Conservation (phyloP, 139 green algal genomes). For the Coelastrella sp. region DNA sequence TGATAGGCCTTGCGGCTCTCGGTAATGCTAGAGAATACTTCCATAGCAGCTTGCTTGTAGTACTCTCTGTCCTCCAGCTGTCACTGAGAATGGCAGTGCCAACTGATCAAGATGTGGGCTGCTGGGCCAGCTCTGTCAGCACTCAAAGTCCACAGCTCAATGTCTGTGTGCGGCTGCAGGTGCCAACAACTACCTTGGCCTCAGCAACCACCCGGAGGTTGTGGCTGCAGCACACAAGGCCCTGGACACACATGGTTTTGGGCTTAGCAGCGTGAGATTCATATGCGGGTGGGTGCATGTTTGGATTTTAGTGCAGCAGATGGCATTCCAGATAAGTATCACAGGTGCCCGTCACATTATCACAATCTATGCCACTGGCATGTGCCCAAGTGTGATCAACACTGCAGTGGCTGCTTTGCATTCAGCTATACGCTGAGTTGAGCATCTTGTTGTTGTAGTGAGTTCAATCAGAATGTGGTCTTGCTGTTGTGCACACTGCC, state of each 20-base stretch:
- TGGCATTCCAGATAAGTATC: slow-evolving; percentile 29
- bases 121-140: background rate
- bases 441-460: too few species aligned
- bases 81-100: background rate
- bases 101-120: background rate
- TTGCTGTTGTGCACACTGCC: too few species aligned
- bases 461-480: too few species aligned
- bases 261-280: slow-evolving; percentile 75
- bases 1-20: background rate
- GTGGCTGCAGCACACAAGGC: slow-evolving; percentile 63
- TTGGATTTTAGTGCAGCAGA: background rate
- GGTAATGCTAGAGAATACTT: background rate
- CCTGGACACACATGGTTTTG: slow-evolving; percentile 72
- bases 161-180: slow-evolving; percentile 23
- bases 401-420: background rate
- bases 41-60: background rate
- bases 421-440: too few species aligned
- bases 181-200: slow-evolving; percentile 65
- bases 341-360: slow-evolving; percentile 37
- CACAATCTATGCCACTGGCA: background rate
- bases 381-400: background rate
- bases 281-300: slow-evolving; percentile 65
- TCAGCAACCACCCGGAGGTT: slow-evolving; percentile 71
- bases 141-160: background rate
- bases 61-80: background rate